Percentiles rank a stretch among this genome's conserved stretches.
Evolutionary conservation across 106 monocot genomes (phyloP).

Genomic region (Iris macrosiphon): DNA sequence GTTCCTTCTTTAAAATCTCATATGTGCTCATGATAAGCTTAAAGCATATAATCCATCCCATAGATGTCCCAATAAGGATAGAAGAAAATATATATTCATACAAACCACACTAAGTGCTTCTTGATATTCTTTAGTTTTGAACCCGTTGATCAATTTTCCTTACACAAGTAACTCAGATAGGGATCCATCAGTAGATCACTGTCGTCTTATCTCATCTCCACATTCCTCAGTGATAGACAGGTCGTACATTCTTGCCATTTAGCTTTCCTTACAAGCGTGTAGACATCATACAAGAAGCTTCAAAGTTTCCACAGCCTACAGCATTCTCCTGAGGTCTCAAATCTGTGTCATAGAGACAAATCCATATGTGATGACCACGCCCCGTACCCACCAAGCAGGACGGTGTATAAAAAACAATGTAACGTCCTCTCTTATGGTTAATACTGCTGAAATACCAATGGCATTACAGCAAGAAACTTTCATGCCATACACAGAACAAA

Average conservation of each 20-base stretch:
- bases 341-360: slow-evolving; percentile 70
- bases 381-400: slow-evolving; percentile 8
- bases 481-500: not conserved
- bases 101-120: not conserved
- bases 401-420: not conserved
- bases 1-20: not conserved
- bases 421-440: not conserved
- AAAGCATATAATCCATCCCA: not conserved
- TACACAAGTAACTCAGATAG: slow-evolving; percentile 3
- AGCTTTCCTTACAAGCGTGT: slow-evolving; percentile 24
- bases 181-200: not conserved
- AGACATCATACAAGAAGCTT: slow-evolving; percentile 53
- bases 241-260: not conserved
- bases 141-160: not conserved
- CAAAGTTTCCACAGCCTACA: slow-evolving; percentile 49
- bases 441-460: not conserved
- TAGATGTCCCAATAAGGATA: slow-evolving; percentile 6
- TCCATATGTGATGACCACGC: slow-evolving; percentile 39
- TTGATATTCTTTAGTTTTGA: not conserved
- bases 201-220: slow-evolving; percentile 5
- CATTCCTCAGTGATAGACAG: too few relatives aligned
- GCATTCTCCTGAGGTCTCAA: slow-evolving; percentile 26
- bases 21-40: not conserved
- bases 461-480: not conserved
- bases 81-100: slow-evolving; percentile 9